Base-by-base conservation (phyloP, 176 grass and related monocot species). In the Eragrostis curvula region DNA sequence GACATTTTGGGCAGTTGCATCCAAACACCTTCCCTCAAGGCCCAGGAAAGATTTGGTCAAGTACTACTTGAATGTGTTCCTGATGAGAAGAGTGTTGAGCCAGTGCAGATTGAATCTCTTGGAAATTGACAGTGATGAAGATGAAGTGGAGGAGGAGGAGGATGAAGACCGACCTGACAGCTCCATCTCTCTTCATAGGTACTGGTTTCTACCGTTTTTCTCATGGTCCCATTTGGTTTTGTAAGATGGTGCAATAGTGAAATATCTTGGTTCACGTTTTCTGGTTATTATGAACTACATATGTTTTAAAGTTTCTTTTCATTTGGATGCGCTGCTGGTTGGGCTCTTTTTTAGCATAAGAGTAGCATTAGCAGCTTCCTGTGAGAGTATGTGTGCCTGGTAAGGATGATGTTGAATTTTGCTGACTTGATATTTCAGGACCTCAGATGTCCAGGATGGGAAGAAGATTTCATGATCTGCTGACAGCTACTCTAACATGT, bases 11-110 rank as follows among this genome's bases (percentile, higher is more conserved):
- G 58, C 74, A 9, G 44, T 84, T 83, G 87, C 71, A 10, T 71
- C 68, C 20, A 94, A 86, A 67, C 55, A 90, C 84, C 89, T 98
- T 81, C 71, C 41, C 61, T 83, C 89, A 50, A 94, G 84, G 83
- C 81, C 74, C 70, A 85, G 69, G 48, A 76, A 32, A 82, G 84
- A 92, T 74, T 83, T 96, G 80, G 70, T 94, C 79, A 83, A 49
- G 45, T 99, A 99, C 59, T 99, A 91, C 85, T 85, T 96, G 82
- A 99, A 99, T 79, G 97, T 99, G 74, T 94, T 88, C 83, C 65
- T 96, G 78, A 85, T 92, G 72, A 95, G 90, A 87, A 86, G 85
- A 84, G 90, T 96, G 45, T 85, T 79, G 41, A 87, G 68, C 68
- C 87, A 90, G 51, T 96, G 97, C 83, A 87, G 91, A 74, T 32